Base-by-base conservation (phyloP, 169 alveolate genomes). In the Plasmodium billcollinsi region DNA sequence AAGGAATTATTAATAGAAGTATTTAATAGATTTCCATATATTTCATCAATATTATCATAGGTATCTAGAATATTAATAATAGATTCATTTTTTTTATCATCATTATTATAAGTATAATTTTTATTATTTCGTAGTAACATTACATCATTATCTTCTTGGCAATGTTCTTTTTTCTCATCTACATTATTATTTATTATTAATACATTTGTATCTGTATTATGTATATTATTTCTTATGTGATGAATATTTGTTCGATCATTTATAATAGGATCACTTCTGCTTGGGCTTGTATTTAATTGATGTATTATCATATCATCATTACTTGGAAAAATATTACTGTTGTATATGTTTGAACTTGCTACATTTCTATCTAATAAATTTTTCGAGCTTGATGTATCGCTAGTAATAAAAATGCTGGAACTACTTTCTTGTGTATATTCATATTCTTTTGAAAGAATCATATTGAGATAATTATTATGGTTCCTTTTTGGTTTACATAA, bases 401-500 rank as follows among this genome's bases (percentile, higher is more conserved):
- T 80, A 6, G 90, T 33, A 29, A 80, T 14, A 39, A 50, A 65
- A 0, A 69, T 14, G 1, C 85, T 80, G 12, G 90, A 12, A 39
- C 80, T 80, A 15, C 54, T 62, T 33, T 80, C 90, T 11, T 39
- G 47, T 15, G 76, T 69, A n/a, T 69, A 80, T 69, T 80, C 90
- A 24, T 69, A 20, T 18, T 80, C 90, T n/a, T 80, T 33, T 54
- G 90, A 78, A 80, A 69, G 69, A 20, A 80, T 61, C 58, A 80
- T 58, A 18, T 66, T 54, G 24, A 54, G 43, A 58, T 58, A 52
- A n/a, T 76, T 56, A 20, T 66, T 49, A 50, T 74, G 29, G 20
- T 26, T 67, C 56, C 14, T 50, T 33, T 67, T 29, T 29, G 7
- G 15, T n/a, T 67, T 67, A 39, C 11, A 39, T 0, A 7, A 5